Conservation (phyloP, 495 filamentous ascomycete species). For the Cenococcum geophilum region DNA sequence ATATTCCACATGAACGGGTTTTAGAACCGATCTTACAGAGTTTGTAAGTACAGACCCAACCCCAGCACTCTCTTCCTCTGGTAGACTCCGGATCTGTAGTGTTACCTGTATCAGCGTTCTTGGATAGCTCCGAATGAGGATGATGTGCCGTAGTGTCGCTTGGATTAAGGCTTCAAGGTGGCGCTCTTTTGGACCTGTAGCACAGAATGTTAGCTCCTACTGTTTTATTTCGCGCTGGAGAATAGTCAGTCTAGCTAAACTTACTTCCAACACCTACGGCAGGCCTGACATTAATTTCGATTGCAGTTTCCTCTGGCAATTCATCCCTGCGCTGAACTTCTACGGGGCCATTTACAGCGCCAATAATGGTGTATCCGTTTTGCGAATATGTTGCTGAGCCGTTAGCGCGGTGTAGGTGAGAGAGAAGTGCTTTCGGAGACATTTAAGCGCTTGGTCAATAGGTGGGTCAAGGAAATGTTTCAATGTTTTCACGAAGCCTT, state of each 20-base stretch:
- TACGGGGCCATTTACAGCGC: constrained; percentile 85
- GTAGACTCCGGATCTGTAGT: constrained; percentile 62
- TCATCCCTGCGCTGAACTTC: constrained; percentile 84
- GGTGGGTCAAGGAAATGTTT: neutral
- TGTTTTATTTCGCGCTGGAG: constrained; percentile 30
- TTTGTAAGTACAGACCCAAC: neutral
- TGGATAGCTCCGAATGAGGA: constrained; percentile 63
- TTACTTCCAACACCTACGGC: constrained; percentile 76
- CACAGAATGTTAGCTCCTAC: constrained; percentile 39
- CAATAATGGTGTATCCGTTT: constrained; percentile 74
- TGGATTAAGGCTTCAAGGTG: constrained; percentile 67
- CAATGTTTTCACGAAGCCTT: neutral
- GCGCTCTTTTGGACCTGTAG: constrained; percentile 60
- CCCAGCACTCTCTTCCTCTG: constrained; percentile 36
- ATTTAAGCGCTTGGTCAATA: constrained; percentile 3
- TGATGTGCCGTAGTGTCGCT: constrained; percentile 59
- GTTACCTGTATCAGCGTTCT: constrained; percentile 63
- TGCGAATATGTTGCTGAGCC: constrained; percentile 79
- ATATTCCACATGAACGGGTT: neutral
- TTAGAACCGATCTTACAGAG: neutral
- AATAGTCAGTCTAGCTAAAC: constrained; percentile 35
- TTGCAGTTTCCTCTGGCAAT: constrained; percentile 77
- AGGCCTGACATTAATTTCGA: constrained; percentile 87
- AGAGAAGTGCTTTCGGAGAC: constrained; percentile 20
- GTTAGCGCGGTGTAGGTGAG: constrained; percentile 62